Base-by-base conservation (phyloP, 495 filamentous ascomycete species). In the Penicillium manginii region DNA sequence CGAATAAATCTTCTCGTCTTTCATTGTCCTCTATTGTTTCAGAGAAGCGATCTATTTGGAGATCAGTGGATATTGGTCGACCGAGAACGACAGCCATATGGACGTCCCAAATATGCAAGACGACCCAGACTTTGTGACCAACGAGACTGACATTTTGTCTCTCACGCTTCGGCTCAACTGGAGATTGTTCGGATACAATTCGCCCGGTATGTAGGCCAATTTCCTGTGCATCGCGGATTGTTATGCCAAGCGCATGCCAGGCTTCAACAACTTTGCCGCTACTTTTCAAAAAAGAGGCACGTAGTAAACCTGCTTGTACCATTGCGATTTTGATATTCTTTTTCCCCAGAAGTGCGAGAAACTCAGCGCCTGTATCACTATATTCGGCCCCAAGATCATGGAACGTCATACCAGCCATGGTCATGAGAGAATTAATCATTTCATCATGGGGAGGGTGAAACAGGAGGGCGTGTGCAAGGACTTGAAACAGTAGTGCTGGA, bases 201-300 rank as follows among this genome's bases (percentile, higher is more conserved):
- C 51, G 29, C 40, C 58, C 58, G 15, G 45, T 77, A 59, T 87
- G 84, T 39, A 88, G 62, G 22, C 84, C 85, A 51, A 88, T 83
- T 58, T 86, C 84, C 65, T 86, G 84, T 8, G 81, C 85, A 67
- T 88, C 85, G 40, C 83, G 71, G 50, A 87, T 87, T 10, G 77
- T 73, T 26, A 75, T 70, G 15, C 82, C 83, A 18, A 88, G 74
- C 14, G 78, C 75, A 70, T 88, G 84, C 85, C 84, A 88, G 66
- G 63, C 72, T 64, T 69, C 66, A 52, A 73, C 55, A 10, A 71
- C 71, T 48, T 64, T 62, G 4, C 72, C 72, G 29, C 69, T 71
- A 43, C 68, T 73, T 62, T 74, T 74, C 52, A 74, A 54, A 54
- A 71, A 74, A 10, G 66, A 68, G 23, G 68, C 67, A 40, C 72